phyloP scores from a whole-genome alignment of 2,329 filamentous ascomycete genomes.

The Aspergillus sp. region DNA sequence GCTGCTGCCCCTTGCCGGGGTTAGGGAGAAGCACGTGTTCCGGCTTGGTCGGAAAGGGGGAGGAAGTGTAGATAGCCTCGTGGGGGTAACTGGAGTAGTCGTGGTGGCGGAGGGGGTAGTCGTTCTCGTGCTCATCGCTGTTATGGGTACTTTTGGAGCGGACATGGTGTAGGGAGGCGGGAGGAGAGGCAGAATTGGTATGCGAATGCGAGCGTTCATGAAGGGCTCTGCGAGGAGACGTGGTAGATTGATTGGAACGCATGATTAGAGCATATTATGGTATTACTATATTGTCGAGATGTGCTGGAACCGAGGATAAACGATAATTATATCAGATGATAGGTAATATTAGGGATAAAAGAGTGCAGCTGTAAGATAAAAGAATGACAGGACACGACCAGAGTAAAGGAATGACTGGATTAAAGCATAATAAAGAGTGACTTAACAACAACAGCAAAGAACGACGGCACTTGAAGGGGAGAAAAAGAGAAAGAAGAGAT shows the following conservation, averaged over 20 bases:
- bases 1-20: conserved; percentile 32
- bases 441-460: not conserved
- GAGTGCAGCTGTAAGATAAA: not conserved
- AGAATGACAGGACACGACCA: not conserved
- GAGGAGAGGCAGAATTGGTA: conserved; percentile 35
- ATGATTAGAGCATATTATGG: conserved; percentile 26
- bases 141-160: conserved; percentile 16
- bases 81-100: conserved; percentile 18
- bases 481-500: conserved; percentile 1
- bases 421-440: conserved; percentile 1
- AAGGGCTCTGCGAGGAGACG: conserved; percentile 36
- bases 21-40: conserved; percentile 40
- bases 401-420: not conserved
- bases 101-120: not conserved
- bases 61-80: conserved; percentile 31
- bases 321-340: not conserved
- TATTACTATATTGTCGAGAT: conserved; percentile 17
- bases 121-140: conserved; percentile 19
- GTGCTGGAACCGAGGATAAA: conserved; percentile 5
- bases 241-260: conserved; percentile 24
- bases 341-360: not conserved
- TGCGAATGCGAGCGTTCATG: conserved; percentile 43
- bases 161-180: conserved; percentile 32
- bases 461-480: not conserved
- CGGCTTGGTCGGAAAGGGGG: conserved; percentile 43